Evolutionary conservation across 2,329 filamentous ascomycete species (phyloP), one percentile per base, ranked within the genome.

Genomic region (Fulvia fulva): DNA sequence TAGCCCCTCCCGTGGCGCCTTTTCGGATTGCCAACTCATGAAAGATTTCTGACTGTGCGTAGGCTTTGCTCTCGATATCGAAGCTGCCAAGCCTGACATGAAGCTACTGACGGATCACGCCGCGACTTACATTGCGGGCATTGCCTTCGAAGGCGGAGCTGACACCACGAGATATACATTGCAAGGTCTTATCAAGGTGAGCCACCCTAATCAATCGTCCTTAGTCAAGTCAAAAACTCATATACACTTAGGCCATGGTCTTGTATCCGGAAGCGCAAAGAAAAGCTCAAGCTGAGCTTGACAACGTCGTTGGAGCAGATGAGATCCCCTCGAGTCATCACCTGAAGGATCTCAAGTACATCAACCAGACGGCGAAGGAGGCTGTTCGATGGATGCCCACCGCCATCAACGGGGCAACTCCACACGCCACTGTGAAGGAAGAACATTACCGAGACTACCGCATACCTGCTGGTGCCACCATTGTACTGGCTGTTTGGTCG

Each of bases 91-190:
- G n/a, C n/a, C n/a, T n/a, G n/a, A n/a, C n/a, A n/a, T n/a, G n/a
- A n/a, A n/a, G n/a, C n/a, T n/a, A n/a, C n/a, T n/a, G n/a, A n/a
- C n/a, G n/a, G n/a, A n/a, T n/a, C n/a, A n/a, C n/a, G n/a, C n/a
- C n/a, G n/a, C n/a, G n/a, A n/a, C n/a, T n/a, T 77, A 78, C 53
- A 65, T 77, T 1, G 62, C 61, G 6, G 70, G 69, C 32, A 67
- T 65, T 2, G 56, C 72, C 53, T 69, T 75, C 44, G 73, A 76
- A 63, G 76, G 70, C 14, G 75, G 75, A 4, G 70, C 71, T 5
- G 81, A 82, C 41, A 76, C 75, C 0, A 72, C 71, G 0, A 66
- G 69, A 0, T 65, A 64, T 1, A 65, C 72, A 1, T 67, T 76
- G 3, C 63, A 74, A n/a, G n/a, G n/a, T n/a, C n/a, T n/a, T n/a